Percentiles rank a stretch among this genome's conserved stretches.
Conservation (phyloP, 208 protist genomes). For the Wallacemonas sp. region DNA sequence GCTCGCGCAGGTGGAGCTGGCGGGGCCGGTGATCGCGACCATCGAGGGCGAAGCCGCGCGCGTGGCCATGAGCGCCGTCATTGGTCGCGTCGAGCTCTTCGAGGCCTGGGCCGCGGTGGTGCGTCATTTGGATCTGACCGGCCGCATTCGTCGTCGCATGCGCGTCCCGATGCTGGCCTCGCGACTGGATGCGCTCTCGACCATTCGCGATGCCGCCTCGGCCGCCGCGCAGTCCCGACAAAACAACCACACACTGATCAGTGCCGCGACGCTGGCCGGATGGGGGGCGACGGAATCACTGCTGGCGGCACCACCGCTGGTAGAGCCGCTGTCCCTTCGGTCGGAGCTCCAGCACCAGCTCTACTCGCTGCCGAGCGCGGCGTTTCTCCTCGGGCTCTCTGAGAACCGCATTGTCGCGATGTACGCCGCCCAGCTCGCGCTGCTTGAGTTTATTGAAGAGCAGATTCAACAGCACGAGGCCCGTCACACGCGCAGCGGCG, state of each 20-base stretch:
- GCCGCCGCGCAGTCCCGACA: constrained; percentile 2
- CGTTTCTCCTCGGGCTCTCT: constrained; percentile 62
- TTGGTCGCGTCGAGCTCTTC: constrained; percentile 26
- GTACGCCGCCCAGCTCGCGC: constrained; percentile 68
- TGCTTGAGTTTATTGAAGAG: constrained; percentile 60
- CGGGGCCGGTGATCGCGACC: constrained; percentile 46
- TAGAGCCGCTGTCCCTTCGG: constrained; percentile 47
- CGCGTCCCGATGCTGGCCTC: constrained; percentile 78
- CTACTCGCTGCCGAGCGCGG: constrained; percentile 45
- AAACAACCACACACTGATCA: constrained; percentile 19
- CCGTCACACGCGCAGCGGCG: no score
- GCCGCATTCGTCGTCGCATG: constrained; percentile 76
- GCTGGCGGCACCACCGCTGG: constrained; percentile 34
- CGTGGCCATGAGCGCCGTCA: constrained; percentile 45
- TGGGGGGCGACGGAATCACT: constrained; percentile 67
- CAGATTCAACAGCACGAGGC: constrained; percentile 7
- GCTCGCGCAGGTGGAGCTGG: constrained; percentile 31
- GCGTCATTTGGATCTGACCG: constrained; percentile 57
- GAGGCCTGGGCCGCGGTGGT: constrained; percentile 54
- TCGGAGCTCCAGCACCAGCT: constrained; percentile 63
- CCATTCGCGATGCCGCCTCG: constrained; percentile 43
- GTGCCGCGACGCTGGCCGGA: constrained; percentile 43
- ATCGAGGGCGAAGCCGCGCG: constrained; percentile 57
- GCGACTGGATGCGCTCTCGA: constrained; percentile 73
- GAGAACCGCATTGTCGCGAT: constrained; percentile 69